Evolutionary conservation across 2,329 filamentous ascomycete species (phyloP).

Genomic region (Capronia epimyces): DNA sequence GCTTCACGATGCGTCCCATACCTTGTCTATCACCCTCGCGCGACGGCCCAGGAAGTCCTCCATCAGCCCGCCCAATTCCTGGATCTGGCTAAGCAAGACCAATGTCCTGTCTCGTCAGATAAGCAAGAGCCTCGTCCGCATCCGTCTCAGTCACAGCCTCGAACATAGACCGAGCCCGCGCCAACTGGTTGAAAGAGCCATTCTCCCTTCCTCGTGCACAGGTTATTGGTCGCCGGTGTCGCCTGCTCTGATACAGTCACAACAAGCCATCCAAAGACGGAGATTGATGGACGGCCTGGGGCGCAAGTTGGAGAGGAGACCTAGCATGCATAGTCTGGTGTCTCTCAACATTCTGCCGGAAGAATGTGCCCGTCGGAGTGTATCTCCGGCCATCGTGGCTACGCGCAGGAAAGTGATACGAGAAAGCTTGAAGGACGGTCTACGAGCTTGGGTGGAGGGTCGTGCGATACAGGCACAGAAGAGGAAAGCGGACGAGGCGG

Average conservation of each 20-base stretch:
- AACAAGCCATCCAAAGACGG: slow-evolving; percentile 21
- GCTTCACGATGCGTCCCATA: slow-evolving; percentile 51
- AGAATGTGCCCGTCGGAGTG: slow-evolving; percentile 31
- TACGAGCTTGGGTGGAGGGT: slow-evolving; percentile 59
- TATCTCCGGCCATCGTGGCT: slow-evolving; percentile 60
- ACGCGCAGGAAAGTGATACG: slow-evolving; percentile 59
- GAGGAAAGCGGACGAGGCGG: slow-evolving; percentile 32
- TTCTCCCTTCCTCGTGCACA: slow-evolving; percentile 60
- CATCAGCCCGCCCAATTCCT: slow-evolving; percentile 56
- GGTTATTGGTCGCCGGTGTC: slow-evolving; percentile 24
- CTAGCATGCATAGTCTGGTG: slow-evolving; percentile 32
- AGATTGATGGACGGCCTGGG: slow-evolving; percentile 25
- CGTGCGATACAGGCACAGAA: slow-evolving; percentile 32
- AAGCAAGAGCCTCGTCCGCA: slow-evolving; percentile 59
- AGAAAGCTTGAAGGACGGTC: slow-evolving; percentile 61
- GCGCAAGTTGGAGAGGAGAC: slow-evolving; percentile 30
- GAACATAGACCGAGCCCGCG: slow-evolving; percentile 56
- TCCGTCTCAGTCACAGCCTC: slow-evolving; percentile 59
- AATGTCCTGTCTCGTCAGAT: slow-evolving; percentile 60
- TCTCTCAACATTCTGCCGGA: slow-evolving; percentile 30
- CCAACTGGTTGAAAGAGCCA: slow-evolving; percentile 57
- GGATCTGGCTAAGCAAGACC: slow-evolving; percentile 63
- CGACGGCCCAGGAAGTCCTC: slow-evolving; percentile 56
- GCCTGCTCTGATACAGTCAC: slow-evolving; percentile 27
- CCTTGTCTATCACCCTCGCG: slow-evolving; percentile 53